Evolutionary conservation across 805 yeast species (phyloP), one percentile per base, ranked within the genome.

Genomic region (Candida hungchunana): DNA sequence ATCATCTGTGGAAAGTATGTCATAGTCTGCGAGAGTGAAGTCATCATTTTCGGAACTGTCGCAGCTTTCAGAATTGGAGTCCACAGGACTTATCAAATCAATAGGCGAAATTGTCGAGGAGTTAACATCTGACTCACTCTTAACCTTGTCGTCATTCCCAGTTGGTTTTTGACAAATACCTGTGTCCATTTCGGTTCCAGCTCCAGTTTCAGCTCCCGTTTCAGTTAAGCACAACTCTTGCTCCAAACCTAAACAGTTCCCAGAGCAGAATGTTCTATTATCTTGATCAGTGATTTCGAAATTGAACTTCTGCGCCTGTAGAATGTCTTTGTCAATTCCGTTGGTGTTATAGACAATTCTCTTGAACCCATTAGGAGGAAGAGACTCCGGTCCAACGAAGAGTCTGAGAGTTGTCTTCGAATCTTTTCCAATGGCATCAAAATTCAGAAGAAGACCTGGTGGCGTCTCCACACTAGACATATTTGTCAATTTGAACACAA

Each of bases 401-500:
- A 39, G 28, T 13, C 15, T 22, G 26, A 39, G 15, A 10, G 31
- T 32, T 5, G 32, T 21, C 2, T 34, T 20, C 8, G 28, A 12
- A 1, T 19, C 34, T 13, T 5, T 12, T 6, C 19, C 18, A 7
- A 17, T 20, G 5, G 24, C n/a, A 4, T 24, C n/a, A 20, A 39
- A 32, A 28, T 36, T 36, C 30, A 39, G 18, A 3, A 32, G 10
- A 13, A 39, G 21, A 18, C 25, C 22, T 10, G 31, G 13, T 16
- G 43, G 43, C 6, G 34, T 39, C 22, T 34, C 32, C 7, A 8
- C 8, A 10, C 22, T 31, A 19, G 40, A 32, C n/a, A 28, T 35
- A 32, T 39, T 39, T 22, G 26, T 16, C 6, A 39, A 11, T 9
- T 32, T 39, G 27, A 39, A 39, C 12, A 26, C 29, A 32, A 39